A percentile compares a stretch with the other conserved stretches of the same genome.
phyloP scores from a whole-genome alignment of 768 basidiomycete genomes.

The Mycena vulgaris region DNA sequence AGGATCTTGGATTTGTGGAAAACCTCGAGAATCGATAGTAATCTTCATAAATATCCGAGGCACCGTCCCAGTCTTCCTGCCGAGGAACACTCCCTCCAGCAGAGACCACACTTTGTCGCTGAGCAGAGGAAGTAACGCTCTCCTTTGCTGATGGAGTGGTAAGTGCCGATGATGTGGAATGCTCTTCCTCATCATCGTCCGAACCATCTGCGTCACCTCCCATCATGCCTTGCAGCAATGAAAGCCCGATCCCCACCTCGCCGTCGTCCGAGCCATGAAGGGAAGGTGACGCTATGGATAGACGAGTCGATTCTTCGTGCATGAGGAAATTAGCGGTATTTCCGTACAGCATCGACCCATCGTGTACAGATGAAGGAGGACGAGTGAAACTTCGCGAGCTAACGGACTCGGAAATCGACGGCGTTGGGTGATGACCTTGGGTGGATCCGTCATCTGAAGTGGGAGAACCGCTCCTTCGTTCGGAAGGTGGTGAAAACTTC shows the following conservation, averaged over 20 bases:
- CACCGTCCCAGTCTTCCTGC: constrained; percentile 74
- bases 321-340: constrained; percentile 15
- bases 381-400: not conserved
- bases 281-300: constrained; percentile 41
- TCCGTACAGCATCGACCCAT: constrained; percentile 14
- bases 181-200: constrained; percentile 27
- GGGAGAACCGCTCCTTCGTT: constrained; percentile 17
- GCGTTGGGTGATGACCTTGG: constrained; percentile 7
- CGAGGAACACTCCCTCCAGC: constrained; percentile 1
- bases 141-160: constrained; percentile 25
- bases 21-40: constrained; percentile 82
- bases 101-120: constrained; percentile 19
- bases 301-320: constrained; percentile 34
- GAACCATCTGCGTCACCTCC: constrained; percentile 46
- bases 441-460: constrained; percentile 11
- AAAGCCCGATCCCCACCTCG: constrained; percentile 78
- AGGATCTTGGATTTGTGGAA: constrained; percentile 60
- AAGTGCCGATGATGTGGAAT: not conserved
- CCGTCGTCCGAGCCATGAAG: constrained; percentile 58
- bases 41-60: constrained; percentile 80
- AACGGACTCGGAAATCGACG: constrained; percentile 20
- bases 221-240: constrained; percentile 69
- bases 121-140: constrained; percentile 8
- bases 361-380: constrained; percentile 5
- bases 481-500: constrained; percentile 21